A percentile compares a stretch with the other conserved stretches of the same genome.
Conservation (phyloP, 176 grass and related monocot species). For the Alloteropsis semialata region DNA sequence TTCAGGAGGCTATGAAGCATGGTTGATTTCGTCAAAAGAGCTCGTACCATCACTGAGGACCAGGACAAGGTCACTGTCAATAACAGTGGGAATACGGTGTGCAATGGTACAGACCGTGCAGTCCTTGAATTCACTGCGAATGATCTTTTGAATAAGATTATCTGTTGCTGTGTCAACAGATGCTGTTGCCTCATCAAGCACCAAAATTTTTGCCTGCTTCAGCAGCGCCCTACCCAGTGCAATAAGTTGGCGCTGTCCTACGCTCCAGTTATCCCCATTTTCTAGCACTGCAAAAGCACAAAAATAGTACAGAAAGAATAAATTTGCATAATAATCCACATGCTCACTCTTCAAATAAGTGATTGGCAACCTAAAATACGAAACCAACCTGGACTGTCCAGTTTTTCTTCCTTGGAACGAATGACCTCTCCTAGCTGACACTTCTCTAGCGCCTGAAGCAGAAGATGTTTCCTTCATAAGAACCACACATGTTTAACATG, state of each 20-base stretch:
- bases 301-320: background rate
- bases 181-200: slow-evolving; percentile 96
- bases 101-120: slow-evolving; percentile 98
- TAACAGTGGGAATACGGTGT: slow-evolving; percentile 94
- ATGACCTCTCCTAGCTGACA: slow-evolving; percentile 94
- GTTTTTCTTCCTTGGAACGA: slow-evolving; percentile 62
- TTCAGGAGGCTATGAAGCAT: background rate
- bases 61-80: slow-evolving; percentile 95
- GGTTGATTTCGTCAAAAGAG: slow-evolving; percentile 9
- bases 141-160: slow-evolving; percentile 98
- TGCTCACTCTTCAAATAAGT: background rate
- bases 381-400: slow-evolving; percentile 79
- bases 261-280: slow-evolving; percentile 99
- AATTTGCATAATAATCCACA: background rate
- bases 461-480: slow-evolving; percentile 14
- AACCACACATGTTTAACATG: background rate
- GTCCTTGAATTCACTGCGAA: slow-evolving; percentile 86
- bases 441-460: slow-evolving; percentile 82
- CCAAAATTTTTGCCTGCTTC: slow-evolving; percentile 87
- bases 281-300: slow-evolving; percentile 65
- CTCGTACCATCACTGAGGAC: slow-evolving; percentile 82
- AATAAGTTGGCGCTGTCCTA: slow-evolving; percentile 96
- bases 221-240: slow-evolving; percentile 87
- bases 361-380: background rate
- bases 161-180: slow-evolving; percentile 97